phyloP scores from a whole-genome alignment of 768 basidiomycete genomes.

The Lepiota brunneoincarnata region DNA sequence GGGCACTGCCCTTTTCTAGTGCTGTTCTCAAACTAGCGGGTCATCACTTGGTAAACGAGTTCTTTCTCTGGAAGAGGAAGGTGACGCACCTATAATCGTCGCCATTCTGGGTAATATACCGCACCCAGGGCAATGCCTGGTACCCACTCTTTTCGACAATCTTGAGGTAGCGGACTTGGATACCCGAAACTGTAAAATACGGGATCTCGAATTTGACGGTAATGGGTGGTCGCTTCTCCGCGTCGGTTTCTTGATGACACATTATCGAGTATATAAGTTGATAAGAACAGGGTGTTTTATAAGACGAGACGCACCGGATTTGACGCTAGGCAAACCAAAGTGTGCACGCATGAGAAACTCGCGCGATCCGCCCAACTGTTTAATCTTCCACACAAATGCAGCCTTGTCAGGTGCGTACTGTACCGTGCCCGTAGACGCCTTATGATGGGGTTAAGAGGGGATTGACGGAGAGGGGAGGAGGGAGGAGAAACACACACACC shows the following conservation, averaged over 20 bases:
- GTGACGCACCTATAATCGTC: constrained; percentile 78
- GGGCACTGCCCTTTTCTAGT: constrained; percentile 50
- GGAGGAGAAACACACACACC: constrained; percentile 54
- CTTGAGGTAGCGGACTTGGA: constrained; percentile 97
- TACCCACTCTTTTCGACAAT: constrained; percentile 99
- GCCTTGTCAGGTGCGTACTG: constrained; percentile 98
- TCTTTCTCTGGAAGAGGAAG: background rate
- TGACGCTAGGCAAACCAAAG: constrained; percentile 93
- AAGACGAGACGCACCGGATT: constrained; percentile 62
- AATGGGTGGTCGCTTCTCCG: constrained; percentile 90
- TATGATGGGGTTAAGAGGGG: background rate
- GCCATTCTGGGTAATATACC: constrained; percentile 90
- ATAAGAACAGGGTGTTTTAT: background rate
- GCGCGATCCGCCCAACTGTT: constrained; percentile 91
- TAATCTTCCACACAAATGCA: constrained; percentile 99
- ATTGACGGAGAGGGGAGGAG: no score
- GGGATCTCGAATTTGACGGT: constrained; percentile 98
- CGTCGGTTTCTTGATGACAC: no score
- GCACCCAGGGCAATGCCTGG: constrained; percentile 93
- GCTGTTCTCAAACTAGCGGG: constrained; percentile 67
- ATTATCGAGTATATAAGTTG: constrained; percentile 23
- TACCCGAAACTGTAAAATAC: constrained; percentile 96
- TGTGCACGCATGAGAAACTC: constrained; percentile 99
- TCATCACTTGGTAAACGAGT: background rate
- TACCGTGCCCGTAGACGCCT: constrained; percentile 91